Conservation (phyloP, 2,329 filamentous ascomycete species). For the Sclerotinia glacialis region DNA sequence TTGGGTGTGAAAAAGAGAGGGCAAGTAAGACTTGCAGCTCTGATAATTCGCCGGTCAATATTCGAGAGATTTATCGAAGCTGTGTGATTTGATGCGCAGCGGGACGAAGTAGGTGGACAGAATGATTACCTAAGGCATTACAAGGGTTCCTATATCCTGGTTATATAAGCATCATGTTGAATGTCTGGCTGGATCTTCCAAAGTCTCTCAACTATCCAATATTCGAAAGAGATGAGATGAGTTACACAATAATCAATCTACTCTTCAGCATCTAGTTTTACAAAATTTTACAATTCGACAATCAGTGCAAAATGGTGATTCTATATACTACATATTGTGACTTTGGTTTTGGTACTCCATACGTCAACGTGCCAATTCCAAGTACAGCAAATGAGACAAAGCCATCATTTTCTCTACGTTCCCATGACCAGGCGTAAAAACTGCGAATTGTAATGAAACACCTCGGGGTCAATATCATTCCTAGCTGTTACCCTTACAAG, state of each 20-base stretch:
- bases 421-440: conserved; percentile 13
- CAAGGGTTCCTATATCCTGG: background rate
- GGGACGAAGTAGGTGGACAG: conserved; percentile 13
- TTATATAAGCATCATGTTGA: conserved; percentile 5
- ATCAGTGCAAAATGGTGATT: background rate
- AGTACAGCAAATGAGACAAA: background rate
- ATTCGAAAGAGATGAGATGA: background rate
- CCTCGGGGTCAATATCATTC: conserved; percentile 6
- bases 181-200: background rate
- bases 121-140: background rate
- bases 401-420: background rate
- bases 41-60: background rate
- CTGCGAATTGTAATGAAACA: conserved; percentile 9
- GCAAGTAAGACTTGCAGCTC: conserved; percentile 16
- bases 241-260: background rate
- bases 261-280: background rate
- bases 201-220: background rate
- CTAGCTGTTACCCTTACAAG: conserved; percentile 14
- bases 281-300: background rate
- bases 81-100: background rate
- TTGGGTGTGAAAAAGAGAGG: conserved; percentile 14
- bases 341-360: background rate
- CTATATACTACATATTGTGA: background rate
- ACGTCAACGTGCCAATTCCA: background rate
- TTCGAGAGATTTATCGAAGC: conserved; percentile 15